Evolutionary conservation across 805 yeast species (phyloP), one percentile per base, ranked within the genome.

Genomic region (Kodamaea fukazawae): DNA sequence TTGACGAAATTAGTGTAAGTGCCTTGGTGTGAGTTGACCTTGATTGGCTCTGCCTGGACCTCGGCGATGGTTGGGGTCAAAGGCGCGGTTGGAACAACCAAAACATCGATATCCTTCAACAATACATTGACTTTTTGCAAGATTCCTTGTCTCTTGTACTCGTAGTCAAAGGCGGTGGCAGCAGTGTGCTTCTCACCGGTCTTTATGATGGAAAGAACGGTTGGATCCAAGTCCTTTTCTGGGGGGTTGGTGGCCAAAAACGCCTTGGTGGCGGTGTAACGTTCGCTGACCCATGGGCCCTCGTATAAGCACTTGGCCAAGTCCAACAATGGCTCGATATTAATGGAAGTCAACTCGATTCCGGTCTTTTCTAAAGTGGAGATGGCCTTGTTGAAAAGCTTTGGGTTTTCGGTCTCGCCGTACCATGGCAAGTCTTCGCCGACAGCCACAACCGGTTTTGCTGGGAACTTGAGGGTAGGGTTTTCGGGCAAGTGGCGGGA

Each of bases 231-330:
- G 35, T 83, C 74, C 25, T 75, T 72, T 31, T 60, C 70, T 23
- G 93, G 87, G 13, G 93, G 89, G 54, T 80, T 75, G 6, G 84
- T 71, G 20, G 77, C 77, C 42, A 86, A 72, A 50, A 84, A 85
- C 30, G 83, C 86, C 50, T 78, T 76, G 27, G 81, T 77, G 17
- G 96, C 96, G 46, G 87, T 80, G 65, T 80, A 89, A 51, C 99
- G 78, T 67, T 91, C 99, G 16, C 95, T 87, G 8, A 91, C 98
- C 99, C 99, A 91, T n/a, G 98, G 86, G 43, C 99, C 99, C 57
- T 91, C 97, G 59, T 91, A 91, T 27, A 91, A 73, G 56, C 93
- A 86, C 51, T 78, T 78, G 12, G 98, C 99, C 42, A 91, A 71
- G 27, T 84, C 85, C 45, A 86, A 69, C 29, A 91, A 69, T 3